Conservation (phyloP, 208 protist species). For the Trypanosoma cruzi region DNA sequence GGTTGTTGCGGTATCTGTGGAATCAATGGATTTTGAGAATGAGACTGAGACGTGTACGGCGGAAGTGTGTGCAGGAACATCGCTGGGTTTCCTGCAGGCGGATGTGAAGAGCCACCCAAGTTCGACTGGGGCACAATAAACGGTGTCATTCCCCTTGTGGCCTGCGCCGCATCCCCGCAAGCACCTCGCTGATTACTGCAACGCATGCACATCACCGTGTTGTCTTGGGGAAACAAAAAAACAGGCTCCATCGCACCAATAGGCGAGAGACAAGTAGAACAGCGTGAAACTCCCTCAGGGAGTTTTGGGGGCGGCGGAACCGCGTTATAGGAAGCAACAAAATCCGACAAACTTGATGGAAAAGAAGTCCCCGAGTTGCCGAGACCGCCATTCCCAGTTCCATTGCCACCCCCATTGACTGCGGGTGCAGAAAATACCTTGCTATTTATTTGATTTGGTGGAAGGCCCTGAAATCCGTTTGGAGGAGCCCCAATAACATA, state of each 20-base stretch:
- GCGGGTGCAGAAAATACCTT: not conserved
- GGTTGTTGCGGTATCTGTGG: not conserved
- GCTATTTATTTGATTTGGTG: not conserved
- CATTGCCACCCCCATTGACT: not conserved
- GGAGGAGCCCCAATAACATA: conserved; percentile 8
- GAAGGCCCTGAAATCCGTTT: not conserved
- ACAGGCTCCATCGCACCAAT: conserved; percentile 6
- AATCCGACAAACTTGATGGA: not conserved
- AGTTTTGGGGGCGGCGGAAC: not conserved
- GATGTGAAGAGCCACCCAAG: not conserved
- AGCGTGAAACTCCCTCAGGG: not conserved
- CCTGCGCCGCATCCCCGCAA: not conserved
- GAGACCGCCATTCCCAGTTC: not conserved
- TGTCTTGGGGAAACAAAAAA: conserved; percentile 15
- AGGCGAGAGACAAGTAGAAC: conserved; percentile 4
- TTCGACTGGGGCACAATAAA: not conserved
- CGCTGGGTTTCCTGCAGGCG: not conserved
- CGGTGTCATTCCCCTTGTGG: not conserved
- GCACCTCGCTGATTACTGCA: conserved; percentile 1
- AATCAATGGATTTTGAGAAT: not conserved
- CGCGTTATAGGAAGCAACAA: not conserved
- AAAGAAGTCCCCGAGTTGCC: not conserved
- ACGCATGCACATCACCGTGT: conserved; percentile 10
- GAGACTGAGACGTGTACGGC: conserved; percentile 1
- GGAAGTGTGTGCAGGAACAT: conserved; percentile 16